Base-by-base conservation (phyloP, 345 rosid genomes). In the Eucalyptus marginata region DNA sequence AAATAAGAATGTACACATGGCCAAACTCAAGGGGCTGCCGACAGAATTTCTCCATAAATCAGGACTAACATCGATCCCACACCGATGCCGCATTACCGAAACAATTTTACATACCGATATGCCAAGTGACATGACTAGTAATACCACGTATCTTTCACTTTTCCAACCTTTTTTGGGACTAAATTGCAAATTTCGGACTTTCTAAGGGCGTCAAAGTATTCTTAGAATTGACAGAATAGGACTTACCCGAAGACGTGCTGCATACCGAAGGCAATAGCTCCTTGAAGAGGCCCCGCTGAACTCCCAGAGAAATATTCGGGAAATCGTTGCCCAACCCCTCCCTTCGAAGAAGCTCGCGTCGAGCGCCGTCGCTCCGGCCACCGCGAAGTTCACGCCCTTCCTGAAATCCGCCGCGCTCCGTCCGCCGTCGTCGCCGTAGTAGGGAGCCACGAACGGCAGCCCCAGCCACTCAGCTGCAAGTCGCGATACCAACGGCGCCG, bases 351-450 rank as follows among this genome's bases (percentile, higher is more conserved):
- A 90, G 4, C 84, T 36, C 31, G 47, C 49, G 68, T 92, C 93
- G 88, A 95, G 87, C 5, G 95, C 95, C 2, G 93, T 92, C 64
- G 95, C 96, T 54, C 94, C 95, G 27, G 88, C 93, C 47, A 94
- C 94, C 1, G 95, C 96, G 33, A 95, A 93, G 88, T 95, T 95
- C 49, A 91, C 94, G 64, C 96, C 96, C 25, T 88, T 56, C 3
- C 88, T 43, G 40, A 94, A 92, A 25, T 89, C 49, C 8, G 17
- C 20, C n/a, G 13, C 29, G 49, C 56, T 91, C n/a, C 83, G 83
- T 76, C 88, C 90, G 20, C 90, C 88, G 85, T 86, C 79, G 10
- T 86, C 89, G 88, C 93, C 94, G 16, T 90, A 90, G 80, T 89
- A 92, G 13, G 95, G 93, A 6, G 92, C 93, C 50, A 93, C 89